phyloP scores from a whole-genome alignment of 1,284 basidiomycete genomes.

The Porogramme epimiltina region DNA sequence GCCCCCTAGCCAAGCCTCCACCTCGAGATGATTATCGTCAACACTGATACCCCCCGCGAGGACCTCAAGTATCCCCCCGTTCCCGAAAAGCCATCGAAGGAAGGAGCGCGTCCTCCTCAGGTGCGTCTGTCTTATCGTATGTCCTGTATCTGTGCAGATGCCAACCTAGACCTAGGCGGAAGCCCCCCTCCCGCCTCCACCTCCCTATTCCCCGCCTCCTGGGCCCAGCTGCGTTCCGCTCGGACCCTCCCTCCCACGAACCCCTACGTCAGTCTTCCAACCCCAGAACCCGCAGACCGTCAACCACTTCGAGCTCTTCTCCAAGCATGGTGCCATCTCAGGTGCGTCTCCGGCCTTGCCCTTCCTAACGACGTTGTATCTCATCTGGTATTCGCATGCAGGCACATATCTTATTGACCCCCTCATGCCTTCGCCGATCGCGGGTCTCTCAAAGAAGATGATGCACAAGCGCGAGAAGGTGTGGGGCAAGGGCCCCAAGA shows the following conservation, averaged over 20 bases:
- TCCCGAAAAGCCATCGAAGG: not conserved
- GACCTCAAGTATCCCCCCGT: conserved; percentile 3
- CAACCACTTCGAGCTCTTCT: conserved; percentile 24
- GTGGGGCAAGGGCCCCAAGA: conserved; percentile 10
- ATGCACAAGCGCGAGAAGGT: conserved; percentile 6
- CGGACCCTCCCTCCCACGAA: not conserved
- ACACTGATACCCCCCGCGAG: not conserved
- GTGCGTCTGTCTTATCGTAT: not conserved
- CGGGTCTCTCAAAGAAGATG: not conserved
- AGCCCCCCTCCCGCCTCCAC: conserved; percentile 8
- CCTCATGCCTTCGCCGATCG: conserved; percentile 5
- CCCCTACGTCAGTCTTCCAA: conserved; percentile 11
- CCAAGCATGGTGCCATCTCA: conserved; percentile 17
- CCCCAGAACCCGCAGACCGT: conserved; percentile 19
- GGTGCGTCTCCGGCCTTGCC: conserved; percentile 6
- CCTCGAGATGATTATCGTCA: conserved; percentile 6
- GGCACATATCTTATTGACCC: conserved; percentile 24
- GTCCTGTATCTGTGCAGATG: not conserved
- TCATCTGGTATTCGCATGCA: not conserved
- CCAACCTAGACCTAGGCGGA: not conserved
- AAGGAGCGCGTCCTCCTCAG: not conserved
- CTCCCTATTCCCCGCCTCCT: conserved; percentile 13
- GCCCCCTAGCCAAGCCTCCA: not conserved
- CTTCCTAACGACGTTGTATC: not conserved
- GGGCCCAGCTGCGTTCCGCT: not conserved